Percentiles rank a stretch among this genome's conserved stretches.
Evolutionary conservation across 225 moss, liverwort and hornwort genomes (phyloP).

Genomic region (Straminergon stramineum): DNA sequence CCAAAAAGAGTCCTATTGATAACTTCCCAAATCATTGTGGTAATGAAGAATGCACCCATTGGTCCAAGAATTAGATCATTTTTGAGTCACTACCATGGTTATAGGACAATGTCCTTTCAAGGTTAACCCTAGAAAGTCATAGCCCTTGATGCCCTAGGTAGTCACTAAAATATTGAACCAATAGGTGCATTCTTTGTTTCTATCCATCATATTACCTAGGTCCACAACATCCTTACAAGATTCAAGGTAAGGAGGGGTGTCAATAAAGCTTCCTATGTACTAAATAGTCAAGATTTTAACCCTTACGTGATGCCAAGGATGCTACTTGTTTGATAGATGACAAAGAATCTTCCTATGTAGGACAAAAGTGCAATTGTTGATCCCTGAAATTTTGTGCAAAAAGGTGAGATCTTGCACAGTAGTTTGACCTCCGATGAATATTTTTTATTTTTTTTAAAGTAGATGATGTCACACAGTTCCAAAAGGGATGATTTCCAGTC

Average conservation of each 20-base stretch:
- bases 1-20: accelerated
- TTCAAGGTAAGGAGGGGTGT: not conserved
- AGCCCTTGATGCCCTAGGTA: not conserved
- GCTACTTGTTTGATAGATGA: no score
- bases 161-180: not conserved
- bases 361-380: no score
- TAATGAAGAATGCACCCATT: not conserved
- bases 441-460: no score
- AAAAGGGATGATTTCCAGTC: no score
- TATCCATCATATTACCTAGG: no score
- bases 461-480: no score
- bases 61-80: not conserved
- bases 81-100: not conserved
- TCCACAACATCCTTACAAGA: not conserved
- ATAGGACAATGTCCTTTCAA: not conserved
- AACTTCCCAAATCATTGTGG: not conserved
- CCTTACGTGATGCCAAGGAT: no score
- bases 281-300: not conserved
- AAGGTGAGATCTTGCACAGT: no score
- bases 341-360: no score
- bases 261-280: not conserved
- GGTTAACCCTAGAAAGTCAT: no score
- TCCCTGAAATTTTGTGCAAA: no score
- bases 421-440: no score
- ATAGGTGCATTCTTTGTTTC: not conserved